phyloP scores from a whole-genome alignment of 1,284 basidiomycete species.

The Takashimella koratensis region DNA sequence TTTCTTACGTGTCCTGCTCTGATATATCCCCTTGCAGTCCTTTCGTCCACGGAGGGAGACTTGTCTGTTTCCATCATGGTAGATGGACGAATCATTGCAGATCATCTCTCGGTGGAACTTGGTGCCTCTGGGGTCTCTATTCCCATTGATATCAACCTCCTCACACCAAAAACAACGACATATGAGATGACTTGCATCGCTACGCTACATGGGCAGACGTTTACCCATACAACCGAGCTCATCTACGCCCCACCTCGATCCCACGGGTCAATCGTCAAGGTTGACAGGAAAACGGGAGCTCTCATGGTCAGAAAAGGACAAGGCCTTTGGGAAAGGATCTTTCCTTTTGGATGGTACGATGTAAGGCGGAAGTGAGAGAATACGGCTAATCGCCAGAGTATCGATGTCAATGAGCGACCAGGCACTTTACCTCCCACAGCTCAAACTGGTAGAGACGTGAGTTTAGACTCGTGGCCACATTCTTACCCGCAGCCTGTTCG shows the following conservation, averaged over 20 bases:
- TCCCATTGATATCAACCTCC: not conserved
- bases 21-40: too few relatives aligned
- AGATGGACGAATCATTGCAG: not conserved
- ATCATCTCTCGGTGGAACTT: not conserved
- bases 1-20: too few relatives aligned
- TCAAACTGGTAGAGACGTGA: constrained; percentile 1
- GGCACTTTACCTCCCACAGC: not conserved
- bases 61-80: constrained; percentile 6
- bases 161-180: not conserved
- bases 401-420: constrained; percentile 1
- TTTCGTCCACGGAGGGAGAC: too few relatives aligned
- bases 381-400: not conserved
- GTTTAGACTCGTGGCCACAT: too few relatives aligned
- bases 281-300: constrained; percentile 15
- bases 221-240: constrained; percentile 5
- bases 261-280: constrained; percentile 18
- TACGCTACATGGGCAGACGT: not conserved
- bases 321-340: constrained; percentile 8
- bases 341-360: constrained; percentile 24
- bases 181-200: constrained; percentile 9
- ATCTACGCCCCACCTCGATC: constrained; percentile 15
- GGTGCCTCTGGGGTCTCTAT: not conserved
- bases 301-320: constrained; percentile 6
- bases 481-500: constrained; percentile 1
- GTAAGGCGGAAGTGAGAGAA: constrained; percentile 4